Base-by-base conservation (phyloP, 352 stramenopile species). In the Pythium aristosporum region DNA sequence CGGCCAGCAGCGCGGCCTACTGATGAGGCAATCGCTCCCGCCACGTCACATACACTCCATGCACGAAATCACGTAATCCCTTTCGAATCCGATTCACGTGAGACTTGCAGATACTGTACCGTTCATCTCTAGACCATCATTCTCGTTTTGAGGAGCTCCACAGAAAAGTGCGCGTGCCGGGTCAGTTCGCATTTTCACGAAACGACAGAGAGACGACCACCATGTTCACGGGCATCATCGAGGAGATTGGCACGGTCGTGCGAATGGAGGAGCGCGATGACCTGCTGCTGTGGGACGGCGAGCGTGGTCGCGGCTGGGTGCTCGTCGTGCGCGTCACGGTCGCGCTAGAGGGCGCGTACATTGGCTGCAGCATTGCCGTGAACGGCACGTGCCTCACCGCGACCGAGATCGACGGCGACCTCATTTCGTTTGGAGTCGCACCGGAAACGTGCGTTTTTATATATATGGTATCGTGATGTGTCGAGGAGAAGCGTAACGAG, bases 141-240 rank as follows among this genome's bases (percentile, higher is more conserved):
- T 69, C 63, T 49, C 5, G 15, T 13, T 36, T 9, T 25, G 34
- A 58, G 51, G 51, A 58, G 57, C 46, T 63, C 43, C 42, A 12
- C 41, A 37, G 34, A 20, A 46, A 36, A 36, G 9, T 9, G 32
- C 32, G 32, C 32, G 32, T 10, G 32, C 32, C 5, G 32, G 5
- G 32, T 9, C 32, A 36, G 32, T 36, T 36, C 32, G 32, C 32
- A 36, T 36, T 36, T 36, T 36, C 9, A n/a, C 32, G 32, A 9
- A 36, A 36, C 32, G 5, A 57, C 53, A 62, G 51, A 12, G 30
- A n/a, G 15, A 66, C n/a, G n/a, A 69, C 56, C 50, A 75, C 16
- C 36, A 92, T 99, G 96, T 99, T 99, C 79, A 98, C 95, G 9
- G 97, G 97, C 37, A 99, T 99, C 77, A 88, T 99, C 46, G 96